Evolutionary conservation across 805 yeast genomes (phyloP).

Genomic region (Metschnikowia rubicola): DNA sequence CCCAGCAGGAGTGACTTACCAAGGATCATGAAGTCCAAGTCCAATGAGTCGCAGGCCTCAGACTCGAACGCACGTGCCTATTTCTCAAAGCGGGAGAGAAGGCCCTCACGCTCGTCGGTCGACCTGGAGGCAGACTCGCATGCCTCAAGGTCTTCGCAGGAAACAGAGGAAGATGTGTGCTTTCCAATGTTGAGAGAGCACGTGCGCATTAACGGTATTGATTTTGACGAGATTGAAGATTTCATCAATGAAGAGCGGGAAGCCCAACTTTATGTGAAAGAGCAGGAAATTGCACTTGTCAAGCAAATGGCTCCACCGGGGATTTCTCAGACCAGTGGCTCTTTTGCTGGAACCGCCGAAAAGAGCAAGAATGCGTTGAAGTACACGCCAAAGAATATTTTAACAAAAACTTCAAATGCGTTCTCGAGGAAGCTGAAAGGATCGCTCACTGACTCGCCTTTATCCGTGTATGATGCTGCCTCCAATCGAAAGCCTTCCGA

Average conservation of each 20-base stretch:
- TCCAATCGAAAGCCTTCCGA: conserved; percentile 15
- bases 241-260: conserved; percentile 62
- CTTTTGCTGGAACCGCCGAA: background rate
- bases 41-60: conserved; percentile 17
- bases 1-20: conserved; percentile 21
- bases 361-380: conserved; percentile 51
- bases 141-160: conserved; percentile 76
- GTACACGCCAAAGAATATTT: conserved; percentile 53
- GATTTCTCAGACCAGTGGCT: background rate
- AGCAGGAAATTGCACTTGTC: conserved; percentile 19
- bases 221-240: conserved; percentile 86
- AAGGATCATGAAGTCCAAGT: conserved; percentile 26
- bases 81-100: conserved; percentile 24
- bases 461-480: background rate
- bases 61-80: conserved; percentile 11
- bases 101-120: conserved; percentile 36
- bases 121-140: conserved; percentile 71
- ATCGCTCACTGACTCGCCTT: background rate
- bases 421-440: background rate
- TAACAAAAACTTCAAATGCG: conserved; percentile 15
- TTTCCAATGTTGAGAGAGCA: conserved; percentile 81
- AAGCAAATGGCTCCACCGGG: background rate
- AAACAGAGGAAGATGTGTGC: conserved; percentile 96
- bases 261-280: conserved; percentile 26
- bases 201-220: conserved; percentile 67